phyloP scores from a whole-genome alignment of 2,329 filamentous ascomycete species.

The Arthrobotrys sphaeroides region DNA sequence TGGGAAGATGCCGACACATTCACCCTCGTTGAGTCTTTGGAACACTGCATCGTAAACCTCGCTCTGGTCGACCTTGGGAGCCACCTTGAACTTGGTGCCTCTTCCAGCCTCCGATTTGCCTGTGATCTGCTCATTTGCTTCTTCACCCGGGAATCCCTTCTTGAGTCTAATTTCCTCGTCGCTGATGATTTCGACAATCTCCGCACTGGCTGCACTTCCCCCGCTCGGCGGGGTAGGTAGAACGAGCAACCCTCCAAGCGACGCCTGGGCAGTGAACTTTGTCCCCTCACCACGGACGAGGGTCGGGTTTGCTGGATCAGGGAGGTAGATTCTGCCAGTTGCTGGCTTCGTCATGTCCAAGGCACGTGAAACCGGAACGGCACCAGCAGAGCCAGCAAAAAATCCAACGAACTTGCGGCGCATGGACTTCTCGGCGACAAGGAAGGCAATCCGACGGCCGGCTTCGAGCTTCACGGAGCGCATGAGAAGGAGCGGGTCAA shows the following conservation, averaged over 20 bases:
- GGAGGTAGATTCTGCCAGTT: slow-evolving; percentile 83
- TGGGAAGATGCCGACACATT: slow-evolving; percentile 95
- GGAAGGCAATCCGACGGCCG: slow-evolving; percentile 85
- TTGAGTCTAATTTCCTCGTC: slow-evolving; percentile 85
- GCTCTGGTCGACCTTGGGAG: slow-evolving; percentile 92
- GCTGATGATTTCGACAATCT: slow-evolving; percentile 82
- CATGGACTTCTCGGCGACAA: slow-evolving; percentile 96
- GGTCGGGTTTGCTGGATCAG: slow-evolving; percentile 85
- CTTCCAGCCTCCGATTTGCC: slow-evolving; percentile 76
- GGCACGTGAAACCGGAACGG: slow-evolving; percentile 90
- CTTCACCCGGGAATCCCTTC: slow-evolving; percentile 81
- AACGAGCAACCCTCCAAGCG: slow-evolving; percentile 83
- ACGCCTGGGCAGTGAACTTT: slow-evolving; percentile 79
- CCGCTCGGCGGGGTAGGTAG: slow-evolving; percentile 73
- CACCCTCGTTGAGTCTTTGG: slow-evolving; percentile 78
- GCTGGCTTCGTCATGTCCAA: slow-evolving; percentile 86
- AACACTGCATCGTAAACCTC: slow-evolving; percentile 95
- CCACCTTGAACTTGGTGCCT: slow-evolving; percentile 84
- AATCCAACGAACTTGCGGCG: slow-evolving; percentile 87
- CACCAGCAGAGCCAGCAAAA: slow-evolving; percentile 82
- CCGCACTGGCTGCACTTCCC: slow-evolving; percentile 77
- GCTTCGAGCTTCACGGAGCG: slow-evolving; percentile 87
- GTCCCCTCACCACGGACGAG: slow-evolving; percentile 82
- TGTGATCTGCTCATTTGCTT: slow-evolving; percentile 81
- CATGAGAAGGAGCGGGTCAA: slow-evolving; percentile 93